A percentile compares a stretch with the other conserved stretches of the same genome.
Conservation (phyloP, 108 stramenopile genomes). For the Thalassiosira profunda region DNA sequence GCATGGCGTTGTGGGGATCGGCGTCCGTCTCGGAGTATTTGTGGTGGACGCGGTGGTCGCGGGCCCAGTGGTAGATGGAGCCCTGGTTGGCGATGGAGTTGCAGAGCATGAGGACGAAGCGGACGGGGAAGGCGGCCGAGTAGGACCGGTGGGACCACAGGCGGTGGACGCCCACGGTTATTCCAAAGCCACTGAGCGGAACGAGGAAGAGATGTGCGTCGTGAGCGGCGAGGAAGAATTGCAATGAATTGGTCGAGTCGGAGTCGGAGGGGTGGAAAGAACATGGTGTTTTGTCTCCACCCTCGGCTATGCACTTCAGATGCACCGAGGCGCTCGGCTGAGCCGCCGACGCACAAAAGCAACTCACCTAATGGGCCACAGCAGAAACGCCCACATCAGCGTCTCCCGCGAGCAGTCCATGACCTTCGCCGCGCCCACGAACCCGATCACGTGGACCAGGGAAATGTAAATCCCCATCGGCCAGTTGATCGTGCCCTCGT, state of each 20-base stretch:
- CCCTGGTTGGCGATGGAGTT: slow-evolving; percentile 99
- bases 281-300: too few species aligned
- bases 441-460: slow-evolving; percentile 89
- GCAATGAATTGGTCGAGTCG: too few species aligned
- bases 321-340: neutral
- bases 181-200: slow-evolving; percentile 91
- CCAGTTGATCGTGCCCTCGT: slow-evolving; percentile 95
- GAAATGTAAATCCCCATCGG: slow-evolving; percentile 98
- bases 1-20: slow-evolving; percentile 98
- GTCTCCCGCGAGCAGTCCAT: slow-evolving; percentile 78
- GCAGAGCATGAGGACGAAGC: slow-evolving; percentile 94
- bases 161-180: slow-evolving; percentile 98
- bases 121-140: slow-evolving; percentile 83
- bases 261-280: too few species aligned
- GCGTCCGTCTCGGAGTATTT: slow-evolving; percentile 98
- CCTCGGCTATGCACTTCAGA: too few species aligned
- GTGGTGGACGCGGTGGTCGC: slow-evolving; percentile 99
- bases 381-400: slow-evolving; percentile 92
- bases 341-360: neutral
- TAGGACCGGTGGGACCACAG: slow-evolving; percentile 99
- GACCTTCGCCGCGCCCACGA: slow-evolving; percentile 76
- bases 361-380: slow-evolving; percentile 96
- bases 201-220: neutral
- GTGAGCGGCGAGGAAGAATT: slow-evolving; percentile 5
- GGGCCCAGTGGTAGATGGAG: slow-evolving; percentile 98